Percentiles rank a stretch among this genome's conserved stretches.
These are phyloP conservation scores for Volvox africanus DNA, from an alignment of 139 green algal species.

Conservation along the genomic window DNA sequence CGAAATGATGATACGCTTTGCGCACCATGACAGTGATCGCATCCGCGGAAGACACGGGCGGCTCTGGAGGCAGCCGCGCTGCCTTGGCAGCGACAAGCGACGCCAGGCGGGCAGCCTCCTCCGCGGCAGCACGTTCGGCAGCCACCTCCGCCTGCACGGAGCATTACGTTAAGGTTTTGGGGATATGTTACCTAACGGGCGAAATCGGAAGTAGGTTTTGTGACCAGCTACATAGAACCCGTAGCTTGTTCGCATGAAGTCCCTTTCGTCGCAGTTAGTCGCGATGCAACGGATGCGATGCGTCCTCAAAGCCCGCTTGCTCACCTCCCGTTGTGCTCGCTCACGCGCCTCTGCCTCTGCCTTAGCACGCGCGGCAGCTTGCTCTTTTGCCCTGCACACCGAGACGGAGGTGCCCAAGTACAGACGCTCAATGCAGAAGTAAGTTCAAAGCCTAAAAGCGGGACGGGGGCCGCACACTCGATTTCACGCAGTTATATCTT, in stretches of 20 bases:
- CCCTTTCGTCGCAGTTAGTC: too few relatives aligned
- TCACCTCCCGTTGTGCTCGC: constrained; percentile 38
- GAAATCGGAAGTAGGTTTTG: too few relatives aligned
- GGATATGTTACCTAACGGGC: too few relatives aligned
- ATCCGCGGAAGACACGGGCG: constrained; percentile 48
- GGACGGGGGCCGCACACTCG: too few relatives aligned
- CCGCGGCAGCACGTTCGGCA: constrained; percentile 9
- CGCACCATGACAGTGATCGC: constrained; percentile 61
- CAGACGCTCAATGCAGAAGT: too few relatives aligned
- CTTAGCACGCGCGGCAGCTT: constrained; percentile 22
- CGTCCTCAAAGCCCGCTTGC: neutral
- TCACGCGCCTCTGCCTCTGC: constrained; percentile 53
- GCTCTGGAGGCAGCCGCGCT: constrained; percentile 69
- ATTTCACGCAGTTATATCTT: too few relatives aligned
- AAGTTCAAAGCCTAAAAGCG: too few relatives aligned
- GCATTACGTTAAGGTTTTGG: too few relatives aligned
- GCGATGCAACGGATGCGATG: too few relatives aligned
- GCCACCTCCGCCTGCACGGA: constrained; percentile 14
- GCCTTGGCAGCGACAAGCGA: constrained; percentile 40
- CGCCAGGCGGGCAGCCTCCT: constrained; percentile 29
- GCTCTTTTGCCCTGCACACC: constrained; percentile 55
- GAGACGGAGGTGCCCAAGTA: neutral
- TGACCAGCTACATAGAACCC: too few relatives aligned
- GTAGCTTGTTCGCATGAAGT: too few relatives aligned
- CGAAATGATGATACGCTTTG: neutral